These are phyloP conservation scores for Barbatosphaeria neglecta DNA, from an alignment of 495 filamentous ascomycete genomes.

Conservation along the genomic window DNA sequence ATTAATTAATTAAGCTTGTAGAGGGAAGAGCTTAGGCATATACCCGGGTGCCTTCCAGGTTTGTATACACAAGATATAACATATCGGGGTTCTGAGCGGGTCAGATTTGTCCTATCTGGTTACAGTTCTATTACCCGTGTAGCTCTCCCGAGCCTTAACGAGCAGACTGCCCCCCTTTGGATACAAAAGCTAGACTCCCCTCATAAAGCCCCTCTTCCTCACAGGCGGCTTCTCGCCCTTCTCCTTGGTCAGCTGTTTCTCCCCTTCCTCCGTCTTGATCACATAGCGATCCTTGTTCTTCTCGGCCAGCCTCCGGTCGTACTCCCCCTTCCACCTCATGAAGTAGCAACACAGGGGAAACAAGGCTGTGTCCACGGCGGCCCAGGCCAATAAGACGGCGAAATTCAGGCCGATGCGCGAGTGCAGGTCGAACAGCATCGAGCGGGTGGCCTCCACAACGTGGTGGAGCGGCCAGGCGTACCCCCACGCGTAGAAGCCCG, in stretches of 20 bases:
- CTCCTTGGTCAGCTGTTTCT: constrained; percentile 6
- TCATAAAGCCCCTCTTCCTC: constrained; percentile 13
- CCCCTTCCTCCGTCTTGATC: background rate
- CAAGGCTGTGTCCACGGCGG: constrained; percentile 39
- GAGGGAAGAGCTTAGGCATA: too few relatives aligned
- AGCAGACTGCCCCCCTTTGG: too few relatives aligned
- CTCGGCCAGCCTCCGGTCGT: constrained; percentile 15
- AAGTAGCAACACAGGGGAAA: constrained; percentile 52
- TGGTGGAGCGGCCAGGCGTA: constrained; percentile 63
- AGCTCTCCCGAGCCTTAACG: too few relatives aligned
- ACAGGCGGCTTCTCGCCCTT: constrained; percentile 8
- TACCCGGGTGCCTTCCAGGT: too few relatives aligned
- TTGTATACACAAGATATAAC: too few relatives aligned
- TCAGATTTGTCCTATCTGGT: too few relatives aligned
- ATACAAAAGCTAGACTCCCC: too few relatives aligned
- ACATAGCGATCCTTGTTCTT: background rate
- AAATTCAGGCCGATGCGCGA: constrained; percentile 54
- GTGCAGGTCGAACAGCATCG: constrained; percentile 52
- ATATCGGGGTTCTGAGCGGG: too few relatives aligned
- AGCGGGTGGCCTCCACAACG: constrained; percentile 51
- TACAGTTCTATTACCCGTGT: too few relatives aligned
- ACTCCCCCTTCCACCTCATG: constrained; percentile 46
- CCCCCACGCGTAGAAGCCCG: constrained; percentile 53
- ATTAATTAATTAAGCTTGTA: too few relatives aligned
- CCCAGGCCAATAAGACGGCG: constrained; percentile 52